Base-by-base conservation (phyloP, 768 basidiomycete genomes). In the Psilocybe cubensis region DNA sequence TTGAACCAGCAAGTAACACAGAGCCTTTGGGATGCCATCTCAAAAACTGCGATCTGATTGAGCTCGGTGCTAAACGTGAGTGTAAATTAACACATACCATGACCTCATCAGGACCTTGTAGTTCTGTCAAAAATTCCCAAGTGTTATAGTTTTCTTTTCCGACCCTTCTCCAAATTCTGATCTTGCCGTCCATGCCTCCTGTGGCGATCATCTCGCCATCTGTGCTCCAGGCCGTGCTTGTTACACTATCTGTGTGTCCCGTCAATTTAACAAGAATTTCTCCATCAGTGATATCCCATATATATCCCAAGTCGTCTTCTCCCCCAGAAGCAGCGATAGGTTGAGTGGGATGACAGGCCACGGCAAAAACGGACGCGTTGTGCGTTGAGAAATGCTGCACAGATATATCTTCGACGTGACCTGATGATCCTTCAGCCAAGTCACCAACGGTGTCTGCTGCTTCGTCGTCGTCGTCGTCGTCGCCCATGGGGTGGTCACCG, bases 131-230 rank as follows among this genome's bases (percentile, higher is more conserved):
- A 71, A 98, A 96, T 72, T 98, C 96, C 97, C 97, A 99, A 51
- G 76, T 83, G 59, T 78, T 83, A 75, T 87, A 91, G 58, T 88
- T 74, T 43, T 88, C 86, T 62, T 78, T 88, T 4, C 87, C 89
- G 12, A 94, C 89, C 65, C 94, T 79, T 68, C 89, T 78, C 97
- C 97, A 99, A 59, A 99, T 76, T 59, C 96, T 81, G 35, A 98
- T 88, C 70, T 86, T 88, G 8, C 97, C 97, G 66, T 99, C 97
- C 97, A 99, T 98, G 0, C 97, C 97, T 9, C 96, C 97, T 0
- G 96, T 97, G 14, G 96, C 87, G 56, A 96, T 81, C 83, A 97
- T 82, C 74, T 97, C 90, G 2, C 97, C 97, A 69, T 98, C 96
- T 0, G 77, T 65, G 69, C 87, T 96, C 83, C 92, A 99, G 20